A percentile compares a stretch with the other conserved stretches of the same genome.
Conservation (phyloP, 148 eudicot species). For the Camellia japonica region DNA sequence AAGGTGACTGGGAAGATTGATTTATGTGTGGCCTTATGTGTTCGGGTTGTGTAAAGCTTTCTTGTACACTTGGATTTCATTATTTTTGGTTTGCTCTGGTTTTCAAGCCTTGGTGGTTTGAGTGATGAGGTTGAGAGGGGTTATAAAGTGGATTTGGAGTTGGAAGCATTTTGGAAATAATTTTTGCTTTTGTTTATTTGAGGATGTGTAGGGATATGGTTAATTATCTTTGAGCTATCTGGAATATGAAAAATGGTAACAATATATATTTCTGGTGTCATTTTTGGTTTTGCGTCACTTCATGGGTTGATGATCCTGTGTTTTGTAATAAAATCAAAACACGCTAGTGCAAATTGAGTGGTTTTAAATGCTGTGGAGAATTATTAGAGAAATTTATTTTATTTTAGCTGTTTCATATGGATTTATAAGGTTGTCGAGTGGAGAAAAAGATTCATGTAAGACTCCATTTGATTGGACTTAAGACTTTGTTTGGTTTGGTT, state of each 20-base stretch:
- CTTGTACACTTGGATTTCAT: background rate
- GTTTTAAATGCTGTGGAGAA: background rate
- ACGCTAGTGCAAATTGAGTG: background rate
- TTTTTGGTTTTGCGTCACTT: background rate
- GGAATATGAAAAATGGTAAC: background rate
- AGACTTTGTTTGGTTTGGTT: background rate
- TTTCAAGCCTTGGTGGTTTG: background rate
- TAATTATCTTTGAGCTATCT: background rate
- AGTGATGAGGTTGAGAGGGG: background rate
- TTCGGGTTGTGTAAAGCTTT: background rate
- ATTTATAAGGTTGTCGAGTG: no score
- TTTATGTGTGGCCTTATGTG: background rate
- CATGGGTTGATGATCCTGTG: background rate
- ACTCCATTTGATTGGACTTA: background rate
- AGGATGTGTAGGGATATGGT: background rate
- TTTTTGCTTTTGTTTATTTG: background rate
- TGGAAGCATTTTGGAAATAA: background rate
- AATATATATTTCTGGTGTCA: background rate
- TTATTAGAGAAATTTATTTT: background rate
- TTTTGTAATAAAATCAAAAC: background rate
- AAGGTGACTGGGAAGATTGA: background rate
- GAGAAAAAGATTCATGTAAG: no score
- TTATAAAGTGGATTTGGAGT: background rate
- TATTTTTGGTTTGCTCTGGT: background rate
- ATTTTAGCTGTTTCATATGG: background rate